Evolutionary conservation across 257 asterid species (phyloP), one percentile per base, ranked within the genome.

Genomic region (Gentiana macrophylla): DNA sequence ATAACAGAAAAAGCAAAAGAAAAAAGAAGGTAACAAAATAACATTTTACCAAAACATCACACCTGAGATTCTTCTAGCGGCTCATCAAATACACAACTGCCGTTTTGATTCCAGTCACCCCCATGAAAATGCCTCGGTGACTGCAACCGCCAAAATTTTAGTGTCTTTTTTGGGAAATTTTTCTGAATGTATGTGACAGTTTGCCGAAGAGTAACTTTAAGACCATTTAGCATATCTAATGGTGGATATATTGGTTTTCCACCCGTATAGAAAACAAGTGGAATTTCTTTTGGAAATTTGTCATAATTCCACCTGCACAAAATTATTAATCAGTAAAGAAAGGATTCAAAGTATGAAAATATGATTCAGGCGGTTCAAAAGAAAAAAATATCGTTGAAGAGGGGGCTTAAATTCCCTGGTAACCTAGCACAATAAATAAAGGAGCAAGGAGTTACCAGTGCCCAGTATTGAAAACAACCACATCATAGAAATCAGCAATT

Each of bases 121-220:
- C 98, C 96, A 8, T 84, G 84, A 66, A 91, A 91, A 68, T 91
- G 98, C 66, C 98, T 78, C 37, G 98, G 98, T 11, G 96, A 91
- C 65, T 91, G 98, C 60, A 84, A 73, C 71, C 96, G 74, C 98
- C 98, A 91, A 63, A 87, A 83, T 62, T 84, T 87, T 50, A 83
- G 74, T 32, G 64, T 70, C 67, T 69, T 79, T 58, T 65, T 51
- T 35, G 96, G 94, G 64, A 87, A 76, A 53, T 33, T 65, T 70
- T 77, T 78, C 56, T 84, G 80, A 52, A 87, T 75, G 67, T 81
- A 79, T 52, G 83, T 76, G 54, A 83, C 80, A 86, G 85, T 87
- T 52, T 86, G 74, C 64, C 80, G 69, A 34, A 91, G 72, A 64
- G 83, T 96, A 49, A 78, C 75, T 70, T 79, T 71, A 60, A 84